These are phyloP conservation scores for Scutellaria baicalensis DNA, from an alignment of 257 asterid species.

Conservation along the genomic window DNA sequence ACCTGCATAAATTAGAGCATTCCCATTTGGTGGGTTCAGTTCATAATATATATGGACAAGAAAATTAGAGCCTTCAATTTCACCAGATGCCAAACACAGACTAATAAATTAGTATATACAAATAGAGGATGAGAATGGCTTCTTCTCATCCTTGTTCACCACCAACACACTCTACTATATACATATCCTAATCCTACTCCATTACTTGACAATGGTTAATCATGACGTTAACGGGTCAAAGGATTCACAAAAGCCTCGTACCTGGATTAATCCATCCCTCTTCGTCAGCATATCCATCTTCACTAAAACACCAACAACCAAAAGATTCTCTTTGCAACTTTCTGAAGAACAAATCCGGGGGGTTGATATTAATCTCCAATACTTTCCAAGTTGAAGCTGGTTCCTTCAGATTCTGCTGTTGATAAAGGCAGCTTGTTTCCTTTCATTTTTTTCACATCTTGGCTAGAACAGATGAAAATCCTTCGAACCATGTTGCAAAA, in stretches of 20 bases:
- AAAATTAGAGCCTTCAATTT: slow-evolving; percentile 7
- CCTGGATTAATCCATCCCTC: not conserved
- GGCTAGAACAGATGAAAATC: slow-evolving; percentile 67
- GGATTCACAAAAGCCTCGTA: not conserved
- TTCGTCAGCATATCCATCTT: slow-evolving; percentile 5
- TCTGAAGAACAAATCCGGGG: not conserved
- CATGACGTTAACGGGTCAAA: slow-evolving; percentile 8
- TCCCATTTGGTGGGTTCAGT: not conserved
- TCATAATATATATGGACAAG: not conserved
- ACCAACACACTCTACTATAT: slow-evolving; percentile 30
- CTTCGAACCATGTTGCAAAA: slow-evolving; percentile 72
- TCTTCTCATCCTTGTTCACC: slow-evolving; percentile 26
- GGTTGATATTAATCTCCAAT: slow-evolving; percentile 19
- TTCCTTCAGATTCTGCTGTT: slow-evolving; percentile 34
- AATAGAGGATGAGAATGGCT: slow-evolving; percentile 16
- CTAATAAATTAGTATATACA: slow-evolving; percentile 28
- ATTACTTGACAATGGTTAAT: slow-evolving; percentile 9
- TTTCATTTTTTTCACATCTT: slow-evolving; percentile 74
- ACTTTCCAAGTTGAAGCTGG: slow-evolving; percentile 20
- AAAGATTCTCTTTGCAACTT: not conserved
- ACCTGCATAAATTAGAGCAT: slow-evolving; percentile 1
- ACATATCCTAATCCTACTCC: slow-evolving; percentile 31
- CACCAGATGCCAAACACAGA: slow-evolving; percentile 12
- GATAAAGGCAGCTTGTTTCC: slow-evolving; percentile 43
- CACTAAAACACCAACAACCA: not conserved